Evolutionary conservation across 306 rosid genomes (phyloP), one percentile per base, ranked within the genome.

Genomic region (Luffa acutangula): DNA sequence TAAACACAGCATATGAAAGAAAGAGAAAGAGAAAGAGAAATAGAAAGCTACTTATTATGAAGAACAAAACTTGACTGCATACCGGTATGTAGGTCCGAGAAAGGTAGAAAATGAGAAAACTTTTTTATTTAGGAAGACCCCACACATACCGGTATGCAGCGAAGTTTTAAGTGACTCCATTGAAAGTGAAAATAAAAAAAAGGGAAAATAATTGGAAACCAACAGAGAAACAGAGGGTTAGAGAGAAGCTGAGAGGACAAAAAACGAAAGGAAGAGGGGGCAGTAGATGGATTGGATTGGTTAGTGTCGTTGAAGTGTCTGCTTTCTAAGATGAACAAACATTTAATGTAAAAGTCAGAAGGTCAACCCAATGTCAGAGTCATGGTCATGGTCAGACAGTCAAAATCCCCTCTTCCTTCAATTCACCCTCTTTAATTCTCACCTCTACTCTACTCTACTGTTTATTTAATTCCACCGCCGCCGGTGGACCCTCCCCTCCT

Each of bases 321-420:
- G 67, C 13, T 60, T 60, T 60, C 17, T 60, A 42, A 69, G 37
- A 72, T 21, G 21, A 7, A 48, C 13, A 15, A 52, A 45, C 81
- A 78, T 57, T 87, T 25, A 85, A 81, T 85, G 77, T 31, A 17
- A 9, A 34, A 79, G 87, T 83, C 90, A 81, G 90, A 83, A 80
- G 81, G 90, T 85, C 90, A 81, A 87, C 31, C 18, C 11, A 63
- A 39, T 57, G 85, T 83, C 90, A 81, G 86, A 82, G 78, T 80
- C 74, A 21, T 43, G 71, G 79, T 70, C 72, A 6, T 20, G 66
- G 83, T 82, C 90, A 83, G 78, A 81, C 45, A 66, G 87, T 83
- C 87, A 81, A 85, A 9, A 58, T n/a, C 34, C 64, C 52, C 46
- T 64, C 46, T 64, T 36, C 41, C 66, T 78, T 81, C 31, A 25